Conservation (phyloP, 1,284 basidiomycete species). For the Fomitopsis schrenkii region DNA sequence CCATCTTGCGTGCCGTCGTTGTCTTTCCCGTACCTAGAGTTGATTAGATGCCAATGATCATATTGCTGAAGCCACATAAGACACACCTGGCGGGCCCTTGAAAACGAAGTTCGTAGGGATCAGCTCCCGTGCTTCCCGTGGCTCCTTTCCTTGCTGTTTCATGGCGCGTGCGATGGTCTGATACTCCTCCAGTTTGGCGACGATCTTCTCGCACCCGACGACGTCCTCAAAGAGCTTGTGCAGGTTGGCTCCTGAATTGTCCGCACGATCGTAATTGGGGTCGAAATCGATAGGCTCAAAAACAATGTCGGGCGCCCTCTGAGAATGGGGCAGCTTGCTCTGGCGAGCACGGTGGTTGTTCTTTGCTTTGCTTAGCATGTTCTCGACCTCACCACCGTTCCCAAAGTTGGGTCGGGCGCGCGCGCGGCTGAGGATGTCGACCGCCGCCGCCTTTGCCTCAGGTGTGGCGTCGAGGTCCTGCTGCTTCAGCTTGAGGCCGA, state of each 20-base stretch:
- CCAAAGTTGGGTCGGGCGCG: conserved; percentile 63
- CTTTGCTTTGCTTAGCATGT: conserved; percentile 54
- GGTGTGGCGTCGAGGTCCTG: conserved; percentile 55
- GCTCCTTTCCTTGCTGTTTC: conserved; percentile 32
- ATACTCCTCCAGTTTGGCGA: conserved; percentile 43
- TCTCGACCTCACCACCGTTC: conserved; percentile 66
- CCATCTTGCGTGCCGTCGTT: conserved; percentile 39
- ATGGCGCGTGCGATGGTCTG: conserved; percentile 46
- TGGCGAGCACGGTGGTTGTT: conserved; percentile 42
- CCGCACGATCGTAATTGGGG: conserved; percentile 46
- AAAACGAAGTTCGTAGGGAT: conserved; percentile 69
- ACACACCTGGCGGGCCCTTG: conserved; percentile 63
- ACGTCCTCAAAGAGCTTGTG: conserved; percentile 55
- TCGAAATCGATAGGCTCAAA: conserved; percentile 64
- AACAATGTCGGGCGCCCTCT: conserved; percentile 35
- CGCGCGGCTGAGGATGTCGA: conserved; percentile 46
- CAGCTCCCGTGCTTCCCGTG: conserved; percentile 27
- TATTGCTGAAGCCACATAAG: background rate
- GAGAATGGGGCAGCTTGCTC: conserved; percentile 25
- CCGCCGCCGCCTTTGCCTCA: conserved; percentile 49
- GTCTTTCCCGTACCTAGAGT: conserved; percentile 37
- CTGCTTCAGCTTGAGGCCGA: conserved; percentile 50
- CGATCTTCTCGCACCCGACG: conserved; percentile 52
- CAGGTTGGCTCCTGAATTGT: conserved; percentile 47
- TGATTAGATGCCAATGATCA: too few relatives aligned